These are phyloP conservation scores for Ramularia collo-cygni DNA, from an alignment of 2,329 filamentous ascomycete species.

Conservation along the genomic window DNA sequence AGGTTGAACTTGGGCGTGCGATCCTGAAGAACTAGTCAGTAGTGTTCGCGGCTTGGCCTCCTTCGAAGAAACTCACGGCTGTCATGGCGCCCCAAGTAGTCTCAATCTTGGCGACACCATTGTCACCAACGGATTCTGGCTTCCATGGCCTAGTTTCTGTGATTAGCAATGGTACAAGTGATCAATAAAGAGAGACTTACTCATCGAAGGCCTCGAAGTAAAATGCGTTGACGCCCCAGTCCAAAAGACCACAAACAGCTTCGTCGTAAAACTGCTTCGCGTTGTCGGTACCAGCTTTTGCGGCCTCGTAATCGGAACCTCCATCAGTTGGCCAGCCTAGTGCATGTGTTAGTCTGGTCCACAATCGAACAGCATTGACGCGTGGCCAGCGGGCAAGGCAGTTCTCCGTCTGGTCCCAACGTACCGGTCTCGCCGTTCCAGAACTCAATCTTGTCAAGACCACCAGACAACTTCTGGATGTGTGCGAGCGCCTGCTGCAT, in stretches of 20 bases:
- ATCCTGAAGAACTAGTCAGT: constrained; percentile 1
- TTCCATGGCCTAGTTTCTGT: constrained; percentile 47
- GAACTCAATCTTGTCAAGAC: constrained; percentile 51
- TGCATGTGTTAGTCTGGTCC: no score
- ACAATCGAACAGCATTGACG: no score
- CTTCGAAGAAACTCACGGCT: constrained; percentile 20
- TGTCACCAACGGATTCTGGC: constrained; percentile 55
- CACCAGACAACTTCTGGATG: constrained; percentile 54
- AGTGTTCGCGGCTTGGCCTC: no score
- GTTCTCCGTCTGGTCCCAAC: no score
- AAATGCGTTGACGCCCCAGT: constrained; percentile 62
- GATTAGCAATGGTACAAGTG: constrained; percentile 2
- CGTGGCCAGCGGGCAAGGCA: no score
- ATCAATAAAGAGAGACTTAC: constrained; percentile 17
- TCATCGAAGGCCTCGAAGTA: constrained; percentile 71
- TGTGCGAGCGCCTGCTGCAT: constrained; percentile 57
- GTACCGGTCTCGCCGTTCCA: constrained; percentile 58
- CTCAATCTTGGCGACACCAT: constrained; percentile 50
- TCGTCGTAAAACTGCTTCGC: constrained; percentile 55
- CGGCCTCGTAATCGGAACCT: constrained; percentile 55
- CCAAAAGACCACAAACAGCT: constrained; percentile 57
- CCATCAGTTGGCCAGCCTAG: constrained; percentile 54
- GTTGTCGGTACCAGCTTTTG: constrained; percentile 53
- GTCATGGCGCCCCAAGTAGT: constrained; percentile 65
- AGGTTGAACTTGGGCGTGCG: constrained; percentile 17